Conservation (phyloP, 1,139 yeast genomes). For the Pichia cactophila region DNA sequence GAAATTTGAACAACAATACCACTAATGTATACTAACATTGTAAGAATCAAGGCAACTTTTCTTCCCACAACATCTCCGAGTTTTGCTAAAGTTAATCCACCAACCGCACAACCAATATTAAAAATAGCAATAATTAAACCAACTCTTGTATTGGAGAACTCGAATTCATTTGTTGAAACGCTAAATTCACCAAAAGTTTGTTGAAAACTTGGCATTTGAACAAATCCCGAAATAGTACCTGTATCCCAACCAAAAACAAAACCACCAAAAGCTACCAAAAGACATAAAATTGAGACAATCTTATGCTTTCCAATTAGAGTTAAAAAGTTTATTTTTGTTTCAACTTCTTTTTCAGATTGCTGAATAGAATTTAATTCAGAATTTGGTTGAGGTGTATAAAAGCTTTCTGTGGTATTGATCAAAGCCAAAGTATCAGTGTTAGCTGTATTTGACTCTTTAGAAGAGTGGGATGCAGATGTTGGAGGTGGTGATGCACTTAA, state of each 20-base stretch:
- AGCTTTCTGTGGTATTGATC: background rate
- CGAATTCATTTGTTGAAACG: conserved; percentile 30
- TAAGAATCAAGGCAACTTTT: conserved; percentile 46
- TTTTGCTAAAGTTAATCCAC: conserved; percentile 50
- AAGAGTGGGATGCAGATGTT: background rate
- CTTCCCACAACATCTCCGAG: conserved; percentile 55
- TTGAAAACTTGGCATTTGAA: conserved; percentile 58
- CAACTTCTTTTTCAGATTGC: background rate
- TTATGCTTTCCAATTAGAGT: conserved; percentile 4
- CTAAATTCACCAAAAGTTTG: conserved; percentile 43
- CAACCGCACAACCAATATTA: conserved; percentile 65
- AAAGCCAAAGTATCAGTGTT: background rate
- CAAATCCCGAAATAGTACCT: conserved; percentile 71
- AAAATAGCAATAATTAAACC: conserved; percentile 61
- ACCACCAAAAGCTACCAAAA: conserved; percentile 48
- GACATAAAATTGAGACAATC: conserved; percentile 12
- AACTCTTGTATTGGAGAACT: conserved; percentile 32
- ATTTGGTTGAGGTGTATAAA: background rate
- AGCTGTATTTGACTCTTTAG: background rate
- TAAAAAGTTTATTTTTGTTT: background rate
- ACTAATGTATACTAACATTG: conserved; percentile 48
- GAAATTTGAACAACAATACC: conserved; percentile 60
- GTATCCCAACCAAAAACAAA: conserved; percentile 70
- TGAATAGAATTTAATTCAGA: background rate
- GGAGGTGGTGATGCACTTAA: background rate